phyloP scores from a whole-genome alignment of 2,329 filamentous ascomycete genomes.

The Neofusicoccum parvum region DNA sequence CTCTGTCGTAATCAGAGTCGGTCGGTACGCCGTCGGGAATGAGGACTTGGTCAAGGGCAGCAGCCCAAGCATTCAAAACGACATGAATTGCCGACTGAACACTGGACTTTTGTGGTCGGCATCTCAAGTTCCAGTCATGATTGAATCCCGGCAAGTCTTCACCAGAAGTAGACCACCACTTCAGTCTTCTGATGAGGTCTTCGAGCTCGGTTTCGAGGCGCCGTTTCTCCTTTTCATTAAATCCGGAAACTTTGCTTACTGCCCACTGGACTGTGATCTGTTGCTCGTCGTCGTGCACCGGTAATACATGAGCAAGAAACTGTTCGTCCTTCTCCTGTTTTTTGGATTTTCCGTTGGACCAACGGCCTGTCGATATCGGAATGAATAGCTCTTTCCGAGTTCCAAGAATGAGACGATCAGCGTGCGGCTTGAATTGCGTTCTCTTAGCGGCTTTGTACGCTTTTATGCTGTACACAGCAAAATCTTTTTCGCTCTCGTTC shows the following conservation, averaged over 20 bases:
- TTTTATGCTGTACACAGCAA: neutral
- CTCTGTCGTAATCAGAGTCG: no score
- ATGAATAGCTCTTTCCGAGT: neutral
- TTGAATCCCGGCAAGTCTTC: neutral
- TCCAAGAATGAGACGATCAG: neutral
- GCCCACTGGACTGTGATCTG: no score
- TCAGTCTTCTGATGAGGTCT: no score
- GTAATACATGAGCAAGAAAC: no score
- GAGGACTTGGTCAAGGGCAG: slow-evolving; percentile 21
- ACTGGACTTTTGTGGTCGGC: no score
- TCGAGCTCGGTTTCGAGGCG: neutral
- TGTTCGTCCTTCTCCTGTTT: no score
- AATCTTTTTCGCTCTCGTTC: neutral
- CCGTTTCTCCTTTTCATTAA: neutral
- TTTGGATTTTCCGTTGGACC: no score
- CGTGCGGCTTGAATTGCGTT: no score
- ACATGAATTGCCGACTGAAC: slow-evolving; percentile 21
- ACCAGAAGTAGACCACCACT: neutral
- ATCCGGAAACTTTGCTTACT: no score
- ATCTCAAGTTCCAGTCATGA: no score
- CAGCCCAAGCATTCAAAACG: slow-evolving; percentile 26
- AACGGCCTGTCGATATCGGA: neutral
- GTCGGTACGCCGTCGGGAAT: no score
- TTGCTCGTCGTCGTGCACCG: no score
- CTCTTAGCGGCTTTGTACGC: neutral